Percentiles rank a stretch among this genome's conserved stretches.
Conservation (phyloP, 108 stramenopile species). For the Nitzschia sp. region DNA sequence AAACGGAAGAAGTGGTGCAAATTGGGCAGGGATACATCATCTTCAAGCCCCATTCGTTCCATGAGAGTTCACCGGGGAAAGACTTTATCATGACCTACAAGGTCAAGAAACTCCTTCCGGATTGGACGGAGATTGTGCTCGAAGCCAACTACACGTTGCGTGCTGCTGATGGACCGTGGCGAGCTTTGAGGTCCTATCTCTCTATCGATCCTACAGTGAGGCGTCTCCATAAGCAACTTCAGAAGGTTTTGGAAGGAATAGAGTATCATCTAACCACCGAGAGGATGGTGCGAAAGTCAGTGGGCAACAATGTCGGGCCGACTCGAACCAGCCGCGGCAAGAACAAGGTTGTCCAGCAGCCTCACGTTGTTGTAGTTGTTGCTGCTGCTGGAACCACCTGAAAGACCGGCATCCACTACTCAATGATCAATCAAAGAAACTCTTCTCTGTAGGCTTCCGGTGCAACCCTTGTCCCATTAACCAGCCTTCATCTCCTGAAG, state of each 20-base stretch:
- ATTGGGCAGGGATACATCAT: neutral
- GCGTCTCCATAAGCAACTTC: neutral
- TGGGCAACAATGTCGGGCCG: neutral
- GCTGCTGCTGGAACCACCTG: too few relatives aligned
- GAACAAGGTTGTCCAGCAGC: too few relatives aligned
- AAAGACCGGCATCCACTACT: too few relatives aligned
- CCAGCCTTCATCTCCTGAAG: too few relatives aligned
- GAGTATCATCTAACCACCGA: neutral
- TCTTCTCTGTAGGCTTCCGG: too few relatives aligned
- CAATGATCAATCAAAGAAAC: too few relatives aligned
- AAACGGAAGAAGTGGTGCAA: constrained; percentile 3
- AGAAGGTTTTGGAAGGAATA: neutral
- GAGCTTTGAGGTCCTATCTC: neutral
- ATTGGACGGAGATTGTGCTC: neutral
- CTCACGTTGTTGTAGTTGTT: too few relatives aligned
- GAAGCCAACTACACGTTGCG: neutral
- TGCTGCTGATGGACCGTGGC: neutral
- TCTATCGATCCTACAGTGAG: neutral
- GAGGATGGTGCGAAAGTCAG: neutral
- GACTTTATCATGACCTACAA: neutral
- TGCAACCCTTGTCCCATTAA: too few relatives aligned
- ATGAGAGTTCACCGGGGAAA: neutral
- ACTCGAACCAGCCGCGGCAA: neutral
- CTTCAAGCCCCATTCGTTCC: neutral
- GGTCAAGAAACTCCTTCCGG: neutral